Evolutionary conservation across 75 land plant genomes (phyloP).

Genomic region (Pinus taeda): DNA sequence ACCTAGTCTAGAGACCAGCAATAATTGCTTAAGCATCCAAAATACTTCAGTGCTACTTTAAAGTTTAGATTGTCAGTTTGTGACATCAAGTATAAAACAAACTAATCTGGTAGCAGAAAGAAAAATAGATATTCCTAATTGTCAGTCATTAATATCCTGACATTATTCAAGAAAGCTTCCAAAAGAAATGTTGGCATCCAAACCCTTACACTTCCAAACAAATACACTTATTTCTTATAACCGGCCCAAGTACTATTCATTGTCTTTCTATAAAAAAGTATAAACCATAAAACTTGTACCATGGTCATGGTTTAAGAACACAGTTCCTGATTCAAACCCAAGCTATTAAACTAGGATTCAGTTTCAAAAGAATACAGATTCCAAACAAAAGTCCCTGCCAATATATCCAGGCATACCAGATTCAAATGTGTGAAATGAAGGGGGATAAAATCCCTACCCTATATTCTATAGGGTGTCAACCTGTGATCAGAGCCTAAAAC

Average conservation of each 20-base stretch:
- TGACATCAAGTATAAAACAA: too few species aligned
- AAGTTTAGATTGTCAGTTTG: too few species aligned
- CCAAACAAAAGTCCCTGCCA: background rate
- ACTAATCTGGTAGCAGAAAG: too few species aligned
- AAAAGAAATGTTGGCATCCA: background rate
- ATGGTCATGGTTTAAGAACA: background rate
- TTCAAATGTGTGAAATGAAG: background rate
- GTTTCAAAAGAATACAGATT: background rate
- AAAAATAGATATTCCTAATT: background rate
- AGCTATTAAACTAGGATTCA: background rate
- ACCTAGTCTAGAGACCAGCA: too few species aligned
- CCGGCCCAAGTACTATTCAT: background rate
- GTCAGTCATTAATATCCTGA: background rate
- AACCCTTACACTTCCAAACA: background rate
- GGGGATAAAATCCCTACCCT: background rate
- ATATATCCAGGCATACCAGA: background rate
- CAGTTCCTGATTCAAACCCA: background rate
- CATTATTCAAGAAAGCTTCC: background rate
- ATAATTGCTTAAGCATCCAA: too few species aligned
- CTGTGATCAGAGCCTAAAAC: background rate
- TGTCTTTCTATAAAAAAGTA: background rate
- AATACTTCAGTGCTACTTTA: too few species aligned
- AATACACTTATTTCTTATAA: background rate
- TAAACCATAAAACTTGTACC: background rate
- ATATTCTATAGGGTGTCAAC: background rate